phyloP scores from a whole-genome alignment of 495 filamentous ascomycete species.

The Neurospora sp. region DNA sequence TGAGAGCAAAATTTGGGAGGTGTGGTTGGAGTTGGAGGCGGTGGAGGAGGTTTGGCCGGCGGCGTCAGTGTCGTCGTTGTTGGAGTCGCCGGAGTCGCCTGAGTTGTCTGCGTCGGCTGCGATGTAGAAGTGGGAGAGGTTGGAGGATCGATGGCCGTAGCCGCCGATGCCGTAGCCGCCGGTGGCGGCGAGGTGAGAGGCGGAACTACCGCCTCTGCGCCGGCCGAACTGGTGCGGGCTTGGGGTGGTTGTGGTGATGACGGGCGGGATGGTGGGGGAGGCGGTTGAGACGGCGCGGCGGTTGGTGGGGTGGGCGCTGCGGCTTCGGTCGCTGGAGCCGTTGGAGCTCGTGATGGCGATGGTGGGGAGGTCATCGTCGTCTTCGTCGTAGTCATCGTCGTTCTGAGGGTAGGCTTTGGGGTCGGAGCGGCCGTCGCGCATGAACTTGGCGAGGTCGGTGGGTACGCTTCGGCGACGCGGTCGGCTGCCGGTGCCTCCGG shows the following conservation, averaged over 20 bases:
- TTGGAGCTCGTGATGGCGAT: background rate
- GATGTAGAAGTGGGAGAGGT: background rate
- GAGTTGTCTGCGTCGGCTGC: background rate
- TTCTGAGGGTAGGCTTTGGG: slow-evolving; percentile 12
- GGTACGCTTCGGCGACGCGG: slow-evolving; percentile 12
- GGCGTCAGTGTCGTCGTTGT: background rate
- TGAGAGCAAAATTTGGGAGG: background rate
- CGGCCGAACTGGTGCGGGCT: background rate
- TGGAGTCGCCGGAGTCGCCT: background rate
- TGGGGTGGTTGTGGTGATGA: background rate
- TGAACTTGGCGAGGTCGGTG: slow-evolving; percentile 12
- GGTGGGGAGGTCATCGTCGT: slow-evolving; percentile 1
- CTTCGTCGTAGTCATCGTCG: slow-evolving; percentile 1
- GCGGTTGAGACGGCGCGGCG: background rate
- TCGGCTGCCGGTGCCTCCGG: background rate
- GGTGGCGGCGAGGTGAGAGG: background rate
- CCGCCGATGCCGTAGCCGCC: background rate
- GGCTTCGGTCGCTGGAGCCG: background rate
- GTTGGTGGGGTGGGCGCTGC: background rate
- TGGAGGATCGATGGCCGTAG: background rate
- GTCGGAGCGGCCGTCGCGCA: background rate
- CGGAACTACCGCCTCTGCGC: background rate
- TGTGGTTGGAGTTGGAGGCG: background rate
- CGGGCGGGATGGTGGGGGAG: background rate
- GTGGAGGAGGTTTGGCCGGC: background rate